These are phyloP conservation scores for Hemileccinum impolitum DNA, from an alignment of 768 basidiomycete genomes.

Conservation along the genomic window DNA sequence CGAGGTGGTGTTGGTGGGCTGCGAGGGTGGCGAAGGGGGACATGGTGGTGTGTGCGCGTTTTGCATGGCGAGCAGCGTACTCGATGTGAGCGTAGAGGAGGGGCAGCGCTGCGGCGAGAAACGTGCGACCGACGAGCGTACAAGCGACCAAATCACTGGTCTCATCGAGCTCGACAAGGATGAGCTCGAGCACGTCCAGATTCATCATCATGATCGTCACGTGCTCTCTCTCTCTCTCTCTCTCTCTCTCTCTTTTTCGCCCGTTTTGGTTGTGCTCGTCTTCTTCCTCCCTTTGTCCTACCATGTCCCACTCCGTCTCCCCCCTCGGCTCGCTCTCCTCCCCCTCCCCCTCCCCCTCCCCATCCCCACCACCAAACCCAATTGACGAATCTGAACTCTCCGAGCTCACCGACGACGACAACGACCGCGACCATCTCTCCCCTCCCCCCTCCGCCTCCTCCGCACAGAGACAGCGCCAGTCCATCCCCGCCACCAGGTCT, in stretches of 20 bases:
- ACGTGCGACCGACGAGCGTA: slow-evolving; percentile 63
- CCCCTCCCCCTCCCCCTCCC: slow-evolving; percentile 58
- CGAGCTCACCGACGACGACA: slow-evolving; percentile 80
- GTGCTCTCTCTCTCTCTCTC: slow-evolving; percentile 2
- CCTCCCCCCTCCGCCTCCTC: slow-evolving; percentile 14
- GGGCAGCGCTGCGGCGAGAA: slow-evolving; percentile 61
- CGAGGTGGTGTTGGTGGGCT: slow-evolving; percentile 46
- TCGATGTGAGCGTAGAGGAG: slow-evolving; percentile 56
- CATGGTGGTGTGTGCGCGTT: slow-evolving; percentile 44
- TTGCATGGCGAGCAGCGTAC: slow-evolving; percentile 54
- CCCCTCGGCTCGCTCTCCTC: slow-evolving; percentile 64
- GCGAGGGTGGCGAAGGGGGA: slow-evolving; percentile 62
- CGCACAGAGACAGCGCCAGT: slow-evolving; percentile 11
- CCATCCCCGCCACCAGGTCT: background rate
- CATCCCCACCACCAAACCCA: slow-evolving; percentile 43
- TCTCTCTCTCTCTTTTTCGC: background rate
- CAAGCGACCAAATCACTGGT: slow-evolving; percentile 56
- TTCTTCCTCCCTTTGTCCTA: background rate
- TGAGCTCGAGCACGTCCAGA: slow-evolving; percentile 69
- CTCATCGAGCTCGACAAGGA: slow-evolving; percentile 51
- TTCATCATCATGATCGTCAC: slow-evolving; percentile 52
- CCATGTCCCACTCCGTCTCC: slow-evolving; percentile 19
- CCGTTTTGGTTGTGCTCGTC: too few relatives aligned
- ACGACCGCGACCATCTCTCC: slow-evolving; percentile 38
- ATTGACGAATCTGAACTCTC: slow-evolving; percentile 70